These are phyloP conservation scores for Gossypium bickii DNA, from an alignment of 345 rosid species.

Conservation along the genomic window DNA sequence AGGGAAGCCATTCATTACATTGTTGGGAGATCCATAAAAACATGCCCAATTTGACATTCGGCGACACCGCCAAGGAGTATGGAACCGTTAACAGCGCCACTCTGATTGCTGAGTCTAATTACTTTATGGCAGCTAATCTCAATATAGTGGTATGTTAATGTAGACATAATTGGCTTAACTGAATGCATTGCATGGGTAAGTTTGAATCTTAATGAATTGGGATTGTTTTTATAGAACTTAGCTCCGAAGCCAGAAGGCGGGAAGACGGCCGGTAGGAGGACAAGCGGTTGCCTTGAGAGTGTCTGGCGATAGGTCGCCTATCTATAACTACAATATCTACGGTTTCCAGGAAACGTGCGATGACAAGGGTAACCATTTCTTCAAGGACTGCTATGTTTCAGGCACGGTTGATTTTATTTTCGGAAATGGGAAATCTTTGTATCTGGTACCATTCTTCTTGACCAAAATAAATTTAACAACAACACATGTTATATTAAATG, in stretches of 20 bases:
- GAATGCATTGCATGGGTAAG: neutral
- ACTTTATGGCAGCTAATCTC: slow-evolving; percentile 55
- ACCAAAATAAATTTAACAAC: neutral
- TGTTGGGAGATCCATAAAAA: slow-evolving; percentile 37
- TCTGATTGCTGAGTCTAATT: slow-evolving; percentile 47
- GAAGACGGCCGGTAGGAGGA: slow-evolving; percentile 7
- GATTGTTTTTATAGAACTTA: slow-evolving; percentile 27
- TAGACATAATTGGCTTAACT: neutral
- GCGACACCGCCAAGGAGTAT: slow-evolving; percentile 39
- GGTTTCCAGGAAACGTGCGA: slow-evolving; percentile 65
- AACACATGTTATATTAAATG: neutral
- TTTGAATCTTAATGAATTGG: neutral
- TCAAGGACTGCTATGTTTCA: slow-evolving; percentile 61
- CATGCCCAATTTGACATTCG: slow-evolving; percentile 34
- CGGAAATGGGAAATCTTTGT: slow-evolving; percentile 53
- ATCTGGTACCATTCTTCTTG: slow-evolving; percentile 22
- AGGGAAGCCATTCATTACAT: slow-evolving; percentile 46
- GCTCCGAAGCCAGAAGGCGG: slow-evolving; percentile 39
- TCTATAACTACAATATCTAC: slow-evolving; percentile 38
- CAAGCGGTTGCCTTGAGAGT: slow-evolving; percentile 47
- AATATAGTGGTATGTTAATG: slow-evolving; percentile 28
- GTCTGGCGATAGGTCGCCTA: slow-evolving; percentile 40
- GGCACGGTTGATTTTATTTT: slow-evolving; percentile 82
- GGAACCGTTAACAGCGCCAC: slow-evolving; percentile 73
- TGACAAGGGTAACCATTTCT: slow-evolving; percentile 58